Base-by-base conservation (phyloP, 2,329 filamentous ascomycete genomes). In the Phialemonium atrogriseum region DNA sequence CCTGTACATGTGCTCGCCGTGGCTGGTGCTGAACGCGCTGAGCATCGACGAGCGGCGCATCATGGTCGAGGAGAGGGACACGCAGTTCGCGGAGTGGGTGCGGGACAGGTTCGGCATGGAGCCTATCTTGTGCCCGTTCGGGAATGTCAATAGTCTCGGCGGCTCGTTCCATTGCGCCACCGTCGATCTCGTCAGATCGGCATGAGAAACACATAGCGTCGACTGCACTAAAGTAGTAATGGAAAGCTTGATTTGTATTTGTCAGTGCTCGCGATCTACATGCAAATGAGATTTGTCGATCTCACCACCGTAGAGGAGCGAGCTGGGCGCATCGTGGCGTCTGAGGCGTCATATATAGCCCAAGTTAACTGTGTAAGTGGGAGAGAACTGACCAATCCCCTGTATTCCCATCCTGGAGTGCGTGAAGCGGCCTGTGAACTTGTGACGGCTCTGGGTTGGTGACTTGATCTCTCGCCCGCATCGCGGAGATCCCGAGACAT, bases 131-230 rank as follows among this genome's bases (percentile, higher is more conserved):
- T 21, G 38, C 20, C 51, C 51, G 11, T 55, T 56, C 29, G 32
- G 40, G 31, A 44, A 55, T 39, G 50, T 55, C 2, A 49, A 52
- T 22, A 49, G 48, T 31, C 44, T 56, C 23, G 51, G 52, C 1
- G 50, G 51, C 0, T 52, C 50, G 10, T 54, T 52, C 26, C 51
- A 52, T 33, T 54, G 49, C 33, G 49, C 49, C 7, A 54, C 48
- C 5, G 30, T 32, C 17, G 30, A 32, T 27, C 24, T 32, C 15
- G 30, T 27, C 5, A 19, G 30, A 35, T 24, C 11, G 33, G 33
- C 11, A 15, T 32, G 11, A 18, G 31, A 17, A 35, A 27, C 10
- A 28, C 28, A n/a, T n/a, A n/a, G n/a, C n/a, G n/a, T n/a, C 12
- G n/a, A 16, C 9, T 21, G 27, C 9, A 27, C 33, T 9, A 19